A percentile compares a stretch with the other conserved stretches of the same genome.
phyloP scores from a whole-genome alignment of 1,284 basidiomycete species.

The Microbotryum saponariae region DNA sequence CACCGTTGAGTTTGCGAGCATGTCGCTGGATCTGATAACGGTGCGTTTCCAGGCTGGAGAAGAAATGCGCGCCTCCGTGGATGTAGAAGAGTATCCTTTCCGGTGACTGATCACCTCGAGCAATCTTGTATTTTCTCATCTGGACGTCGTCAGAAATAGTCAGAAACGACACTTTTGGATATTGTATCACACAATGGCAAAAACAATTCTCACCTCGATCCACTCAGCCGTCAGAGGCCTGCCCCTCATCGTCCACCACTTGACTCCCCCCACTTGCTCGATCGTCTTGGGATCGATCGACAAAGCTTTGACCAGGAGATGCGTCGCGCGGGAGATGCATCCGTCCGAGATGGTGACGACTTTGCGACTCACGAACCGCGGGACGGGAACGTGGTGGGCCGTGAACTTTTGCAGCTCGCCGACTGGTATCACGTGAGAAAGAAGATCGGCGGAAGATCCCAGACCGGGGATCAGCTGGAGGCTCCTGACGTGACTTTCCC shows the following conservation, averaged over 20 bases:
- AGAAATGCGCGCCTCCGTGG: slow-evolving; percentile 43
- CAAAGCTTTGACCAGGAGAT: slow-evolving; percentile 41
- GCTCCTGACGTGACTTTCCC: neutral
- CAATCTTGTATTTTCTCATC: slow-evolving; percentile 44
- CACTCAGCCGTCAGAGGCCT: slow-evolving; percentile 35
- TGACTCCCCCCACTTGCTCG: slow-evolving; percentile 36
- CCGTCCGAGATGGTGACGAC: slow-evolving; percentile 41
- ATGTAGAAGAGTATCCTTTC: slow-evolving; percentile 21
- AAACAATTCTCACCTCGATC: slow-evolving; percentile 36
- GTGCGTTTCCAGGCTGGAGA: slow-evolving; percentile 41
- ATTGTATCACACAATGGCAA: too few relatives aligned
- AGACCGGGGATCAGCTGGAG: neutral
- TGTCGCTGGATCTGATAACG: slow-evolving; percentile 43
- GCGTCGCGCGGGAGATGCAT: slow-evolving; percentile 38
- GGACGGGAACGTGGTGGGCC: slow-evolving; percentile 40
- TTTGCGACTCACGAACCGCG: slow-evolving; percentile 7
- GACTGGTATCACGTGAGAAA: slow-evolving; percentile 34
- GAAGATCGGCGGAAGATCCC: neutral
- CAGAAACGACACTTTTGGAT: too few relatives aligned
- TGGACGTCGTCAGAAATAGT: slow-evolving; percentile 14
- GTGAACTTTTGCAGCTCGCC: slow-evolving; percentile 45
- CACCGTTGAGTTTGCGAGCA: slow-evolving; percentile 43
- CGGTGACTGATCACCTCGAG: slow-evolving; percentile 29
- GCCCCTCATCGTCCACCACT: slow-evolving; percentile 34
- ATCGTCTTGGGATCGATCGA: slow-evolving; percentile 38